Conservation (phyloP, 805 yeast species). For the Yarrowia divulgata region DNA sequence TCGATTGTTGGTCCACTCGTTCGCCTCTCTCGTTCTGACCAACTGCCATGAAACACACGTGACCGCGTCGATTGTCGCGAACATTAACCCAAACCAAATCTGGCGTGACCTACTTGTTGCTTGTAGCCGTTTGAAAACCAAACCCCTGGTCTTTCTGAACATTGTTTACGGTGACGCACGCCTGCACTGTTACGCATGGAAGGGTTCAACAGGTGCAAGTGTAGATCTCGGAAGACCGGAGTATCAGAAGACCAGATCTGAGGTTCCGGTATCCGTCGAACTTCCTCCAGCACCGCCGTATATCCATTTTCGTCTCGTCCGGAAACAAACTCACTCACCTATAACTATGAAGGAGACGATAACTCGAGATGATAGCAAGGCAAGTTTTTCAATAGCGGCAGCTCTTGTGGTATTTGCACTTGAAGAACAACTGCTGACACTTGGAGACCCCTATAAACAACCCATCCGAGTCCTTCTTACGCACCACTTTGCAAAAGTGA, state of each 20-base stretch:
- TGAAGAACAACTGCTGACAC: too few species aligned
- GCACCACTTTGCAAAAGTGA: background rate
- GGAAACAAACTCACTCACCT: background rate
- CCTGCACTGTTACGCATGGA: conserved; percentile 16
- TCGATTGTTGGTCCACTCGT: too few species aligned
- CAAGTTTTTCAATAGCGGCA: too few species aligned
- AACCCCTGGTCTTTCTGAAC: background rate
- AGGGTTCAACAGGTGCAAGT: background rate
- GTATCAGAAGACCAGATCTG: too few species aligned
- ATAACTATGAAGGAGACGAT: background rate
- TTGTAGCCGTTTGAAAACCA: conserved; percentile 7
- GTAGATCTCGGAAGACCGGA: background rate
- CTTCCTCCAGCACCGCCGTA: too few species aligned
- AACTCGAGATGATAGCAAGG: background rate
- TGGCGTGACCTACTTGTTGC: conserved; percentile 4
- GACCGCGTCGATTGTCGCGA: background rate
- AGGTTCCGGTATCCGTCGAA: too few species aligned
- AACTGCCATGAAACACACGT: background rate
- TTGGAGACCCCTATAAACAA: too few species aligned
- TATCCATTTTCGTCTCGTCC: too few species aligned
- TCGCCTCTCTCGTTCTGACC: too few species aligned
- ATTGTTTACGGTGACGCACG: background rate
- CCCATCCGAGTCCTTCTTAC: too few species aligned
- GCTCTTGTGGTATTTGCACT: too few species aligned
- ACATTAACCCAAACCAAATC: conserved; percentile 28